Base-by-base conservation (phyloP, 192 early-diverging fungal genomes). In the Spinellus fusiger region DNA sequence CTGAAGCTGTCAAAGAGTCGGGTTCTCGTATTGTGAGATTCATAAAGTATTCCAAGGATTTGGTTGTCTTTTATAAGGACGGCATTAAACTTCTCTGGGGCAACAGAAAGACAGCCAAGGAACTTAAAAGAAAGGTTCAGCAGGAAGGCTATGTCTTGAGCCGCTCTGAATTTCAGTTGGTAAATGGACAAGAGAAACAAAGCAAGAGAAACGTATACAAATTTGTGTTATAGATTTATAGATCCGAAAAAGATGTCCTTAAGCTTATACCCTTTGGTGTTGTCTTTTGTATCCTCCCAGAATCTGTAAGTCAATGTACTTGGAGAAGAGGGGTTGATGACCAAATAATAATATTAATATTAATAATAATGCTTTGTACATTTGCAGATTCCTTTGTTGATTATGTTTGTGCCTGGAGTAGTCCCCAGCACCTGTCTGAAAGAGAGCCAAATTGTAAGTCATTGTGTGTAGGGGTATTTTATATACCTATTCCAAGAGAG, bases 351-450 rank as follows among this genome's bases (percentile, higher is more conserved):
- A 27, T 15, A 52, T 23, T 10, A 32, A 31, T n/a, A n/a, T n/a
- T n/a, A n/a, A n/a, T n/a, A n/a, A n/a, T n/a, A n/a, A n/a, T n/a
- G n/a, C n/a, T n/a, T n/a, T n/a, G n/a, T n/a, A n/a, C n/a, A n/a
- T n/a, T n/a, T n/a, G n/a, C n/a, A 77, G 65, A 78, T 81, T 47
- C 80, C 80, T 4, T 62, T 81, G 48, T 62, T 74, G 44, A 74
- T 81, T 16, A 70, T 74, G 28, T 81, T 77, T 59, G 71, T 73
- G 10, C 80, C 80, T 8, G 70, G 73, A 26, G 56, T 79, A 52
- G 70, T 81, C 22, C 80, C 80, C n/a, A 73, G 77, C 20, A 81
- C 80, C 1, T 81, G 80, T 57, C 40, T 81, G 9, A 77, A 76
- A 18, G 62, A 69, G 6, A 49, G 56, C 5, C 80, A 81, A 64